These are phyloP conservation scores for Stagonosporopsis tanaceti DNA, from an alignment of 2,329 filamentous ascomycete genomes.

Conservation along the genomic window DNA sequence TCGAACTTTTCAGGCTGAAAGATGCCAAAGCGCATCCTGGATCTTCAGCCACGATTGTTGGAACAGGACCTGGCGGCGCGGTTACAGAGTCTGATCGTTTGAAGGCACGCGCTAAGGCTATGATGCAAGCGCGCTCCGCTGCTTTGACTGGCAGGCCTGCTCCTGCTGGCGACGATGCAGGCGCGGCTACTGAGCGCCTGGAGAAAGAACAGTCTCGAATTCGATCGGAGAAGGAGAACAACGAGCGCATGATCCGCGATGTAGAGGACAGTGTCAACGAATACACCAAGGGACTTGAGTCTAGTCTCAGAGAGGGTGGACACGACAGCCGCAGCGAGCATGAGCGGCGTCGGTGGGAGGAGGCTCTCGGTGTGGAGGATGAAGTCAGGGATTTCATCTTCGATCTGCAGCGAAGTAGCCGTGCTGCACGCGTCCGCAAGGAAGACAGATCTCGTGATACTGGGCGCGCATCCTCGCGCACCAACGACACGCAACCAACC, in stretches of 20 bases:
- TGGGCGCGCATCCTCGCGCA: slow-evolving; percentile 52
- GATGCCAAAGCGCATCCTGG: slow-evolving; percentile 92
- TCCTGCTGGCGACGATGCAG: slow-evolving; percentile 73
- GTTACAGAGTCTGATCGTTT: slow-evolving; percentile 94
- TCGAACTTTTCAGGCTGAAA: slow-evolving; percentile 91
- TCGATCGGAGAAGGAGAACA: slow-evolving; percentile 86
- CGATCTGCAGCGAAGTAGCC: slow-evolving; percentile 87
- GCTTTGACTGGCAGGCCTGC: slow-evolving; percentile 87
- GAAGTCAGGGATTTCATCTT: slow-evolving; percentile 98
- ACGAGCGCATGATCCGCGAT: slow-evolving; percentile 95
- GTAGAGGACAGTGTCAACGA: slow-evolving; percentile 95
- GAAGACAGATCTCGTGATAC: slow-evolving; percentile 55
- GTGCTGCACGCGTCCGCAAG: slow-evolving; percentile 73
- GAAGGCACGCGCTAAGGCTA: slow-evolving; percentile 93
- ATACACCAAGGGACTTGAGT: slow-evolving; percentile 84
- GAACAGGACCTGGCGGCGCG: slow-evolving; percentile 87
- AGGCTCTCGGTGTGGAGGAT: slow-evolving; percentile 93
- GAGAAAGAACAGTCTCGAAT: slow-evolving; percentile 87
- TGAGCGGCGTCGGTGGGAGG: slow-evolving; percentile 93
- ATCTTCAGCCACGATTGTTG: slow-evolving; percentile 81
- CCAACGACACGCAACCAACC: slow-evolving; percentile 45
- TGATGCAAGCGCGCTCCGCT: slow-evolving; percentile 98
- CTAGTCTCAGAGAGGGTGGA: slow-evolving; percentile 82
- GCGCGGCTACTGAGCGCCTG: slow-evolving; percentile 80
- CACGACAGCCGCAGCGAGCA: slow-evolving; percentile 82